A percentile compares a stretch with the other conserved stretches of the same genome.
Evolutionary conservation across 2,329 filamentous ascomycete genomes (phyloP).

Genomic region (Botrytis tulipae): DNA sequence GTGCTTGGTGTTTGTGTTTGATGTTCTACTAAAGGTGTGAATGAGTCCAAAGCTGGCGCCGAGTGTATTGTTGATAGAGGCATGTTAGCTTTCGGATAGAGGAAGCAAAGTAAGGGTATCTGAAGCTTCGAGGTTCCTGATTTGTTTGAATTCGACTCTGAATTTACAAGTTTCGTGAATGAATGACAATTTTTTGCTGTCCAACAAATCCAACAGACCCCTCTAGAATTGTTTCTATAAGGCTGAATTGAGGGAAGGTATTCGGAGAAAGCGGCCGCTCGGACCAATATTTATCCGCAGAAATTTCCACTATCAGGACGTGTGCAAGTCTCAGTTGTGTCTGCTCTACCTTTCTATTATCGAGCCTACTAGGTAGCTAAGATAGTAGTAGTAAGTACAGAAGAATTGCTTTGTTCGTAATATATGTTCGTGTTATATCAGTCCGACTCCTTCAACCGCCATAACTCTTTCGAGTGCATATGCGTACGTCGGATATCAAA

Average conservation of each 20-base stretch:
- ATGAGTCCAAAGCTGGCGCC: slow-evolving; percentile 57
- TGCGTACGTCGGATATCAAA: background rate
- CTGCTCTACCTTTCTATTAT: background rate
- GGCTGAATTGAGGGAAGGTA: background rate
- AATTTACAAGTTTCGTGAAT: background rate
- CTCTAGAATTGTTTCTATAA: slow-evolving; percentile 2
- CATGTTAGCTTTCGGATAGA: slow-evolving; percentile 25
- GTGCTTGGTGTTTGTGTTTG: slow-evolving; percentile 69
- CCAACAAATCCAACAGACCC: background rate
- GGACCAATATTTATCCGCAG: background rate
- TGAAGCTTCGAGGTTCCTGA: background rate
- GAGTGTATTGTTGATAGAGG: slow-evolving; percentile 52
- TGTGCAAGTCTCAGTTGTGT: background rate
- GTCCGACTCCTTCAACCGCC: background rate
- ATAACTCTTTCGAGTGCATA: background rate
- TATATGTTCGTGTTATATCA: no score
- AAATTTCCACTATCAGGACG: background rate
- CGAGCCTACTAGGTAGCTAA: background rate
- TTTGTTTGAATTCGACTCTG: background rate
- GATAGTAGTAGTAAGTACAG: background rate
- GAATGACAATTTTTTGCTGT: background rate
- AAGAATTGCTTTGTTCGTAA: background rate
- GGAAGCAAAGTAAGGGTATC: background rate
- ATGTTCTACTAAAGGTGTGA: slow-evolving; percentile 64
- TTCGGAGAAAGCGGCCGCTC: background rate